phyloP scores from a whole-genome alignment of 805 yeast species.

The Kodamaea laetipori region DNA sequence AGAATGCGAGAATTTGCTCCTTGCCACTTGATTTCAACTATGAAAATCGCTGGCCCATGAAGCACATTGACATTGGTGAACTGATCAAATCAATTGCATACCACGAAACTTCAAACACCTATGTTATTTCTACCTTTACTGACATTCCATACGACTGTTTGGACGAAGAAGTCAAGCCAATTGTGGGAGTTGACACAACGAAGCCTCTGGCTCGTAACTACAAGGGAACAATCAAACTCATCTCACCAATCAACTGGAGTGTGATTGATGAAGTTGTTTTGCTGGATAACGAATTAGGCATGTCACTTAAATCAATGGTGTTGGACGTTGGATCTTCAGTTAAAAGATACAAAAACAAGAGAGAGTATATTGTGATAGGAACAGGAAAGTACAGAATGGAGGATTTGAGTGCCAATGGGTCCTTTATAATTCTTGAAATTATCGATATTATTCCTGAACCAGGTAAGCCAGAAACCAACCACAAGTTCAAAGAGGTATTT shows the following conservation, averaged over 20 bases:
- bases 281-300: conserved; percentile 66
- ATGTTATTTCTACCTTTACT: conserved; percentile 59
- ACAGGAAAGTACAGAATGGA: conserved; percentile 75
- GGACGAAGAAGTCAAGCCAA: conserved; percentile 71
- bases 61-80: conserved; percentile 53
- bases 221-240: conserved; percentile 60
- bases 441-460: conserved; percentile 89
- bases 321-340: conserved; percentile 47
- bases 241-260: conserved; percentile 77
- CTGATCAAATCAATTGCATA: conserved; percentile 68
- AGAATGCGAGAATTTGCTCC: conserved; percentile 64
- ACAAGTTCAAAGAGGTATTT: conserved; percentile 70
- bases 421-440: conserved; percentile 70
- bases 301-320: conserved; percentile 55
- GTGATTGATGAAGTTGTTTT: conserved; percentile 70
- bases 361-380: conserved; percentile 78
- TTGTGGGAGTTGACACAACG: conserved; percentile 56
- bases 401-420: conserved; percentile 78
- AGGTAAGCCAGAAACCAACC: conserved; percentile 79
- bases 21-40: conserved; percentile 52
- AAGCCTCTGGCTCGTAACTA: conserved; percentile 58
- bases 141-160: conserved; percentile 62
- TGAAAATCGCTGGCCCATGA: conserved; percentile 62
- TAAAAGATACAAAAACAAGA: conserved; percentile 49
- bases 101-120: conserved; percentile 66